Percentiles rank a stretch among this genome's conserved stretches.
Conservation (phyloP, 768 basidiomycete genomes). For the Lactarius indigo region DNA sequence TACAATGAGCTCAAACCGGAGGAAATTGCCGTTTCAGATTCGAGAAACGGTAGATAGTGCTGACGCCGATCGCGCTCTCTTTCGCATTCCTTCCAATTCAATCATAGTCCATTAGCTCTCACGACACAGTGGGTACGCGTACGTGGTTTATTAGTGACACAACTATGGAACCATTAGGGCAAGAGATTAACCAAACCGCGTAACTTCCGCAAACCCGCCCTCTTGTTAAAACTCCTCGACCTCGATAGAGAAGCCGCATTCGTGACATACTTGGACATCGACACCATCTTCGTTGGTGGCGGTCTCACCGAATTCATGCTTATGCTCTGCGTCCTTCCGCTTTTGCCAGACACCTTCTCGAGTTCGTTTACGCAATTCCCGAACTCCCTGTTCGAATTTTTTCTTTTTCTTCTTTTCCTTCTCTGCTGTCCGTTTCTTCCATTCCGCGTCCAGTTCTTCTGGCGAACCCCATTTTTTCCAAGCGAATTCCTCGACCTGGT, state of each 20-base stretch:
- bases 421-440: constrained; percentile 68
- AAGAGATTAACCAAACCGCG: background rate
- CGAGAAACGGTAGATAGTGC: constrained; percentile 24
- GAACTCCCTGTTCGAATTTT: constrained; percentile 90
- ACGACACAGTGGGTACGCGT: constrained; percentile 1
- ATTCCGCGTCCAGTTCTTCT: constrained; percentile 87
- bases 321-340: constrained; percentile 83
- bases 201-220: background rate
- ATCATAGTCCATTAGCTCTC: background rate
- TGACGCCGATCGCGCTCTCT: background rate
- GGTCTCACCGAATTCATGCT: constrained; percentile 70
- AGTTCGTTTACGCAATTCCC: constrained; percentile 79
- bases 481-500: constrained; percentile 93
- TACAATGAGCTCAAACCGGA: constrained; percentile 19
- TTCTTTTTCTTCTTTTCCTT: constrained; percentile 90
- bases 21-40: constrained; percentile 24
- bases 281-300: constrained; percentile 51
- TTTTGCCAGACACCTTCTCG: constrained; percentile 88
- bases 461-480: constrained; percentile 98
- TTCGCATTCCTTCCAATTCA: background rate
- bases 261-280: constrained; percentile 73
- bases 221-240: constrained; percentile 68
- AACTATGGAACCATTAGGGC: constrained; percentile 3
- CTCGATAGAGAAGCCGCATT: constrained; percentile 89
- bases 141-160: constrained; percentile 5